Conservation (phyloP, 116 monocot species). For the Iris pallida region DNA sequence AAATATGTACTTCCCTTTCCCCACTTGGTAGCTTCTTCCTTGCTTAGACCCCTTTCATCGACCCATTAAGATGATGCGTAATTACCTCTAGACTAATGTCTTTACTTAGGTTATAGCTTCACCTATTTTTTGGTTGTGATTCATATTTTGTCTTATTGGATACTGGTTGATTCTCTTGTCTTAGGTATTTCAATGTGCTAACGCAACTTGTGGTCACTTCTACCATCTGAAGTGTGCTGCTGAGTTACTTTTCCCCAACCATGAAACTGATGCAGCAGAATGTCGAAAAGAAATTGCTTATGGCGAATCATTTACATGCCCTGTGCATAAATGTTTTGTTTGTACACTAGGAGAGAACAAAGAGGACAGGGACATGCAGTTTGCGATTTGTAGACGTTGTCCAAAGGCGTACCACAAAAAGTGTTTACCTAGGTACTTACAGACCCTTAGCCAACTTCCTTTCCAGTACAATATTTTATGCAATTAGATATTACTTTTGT, state of each 20-base stretch:
- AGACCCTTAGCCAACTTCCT: neutral
- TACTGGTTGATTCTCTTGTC: neutral
- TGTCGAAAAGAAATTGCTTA: conserved; percentile 22
- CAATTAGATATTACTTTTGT: no score
- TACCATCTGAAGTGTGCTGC: conserved; percentile 58
- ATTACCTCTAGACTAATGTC: neutral
- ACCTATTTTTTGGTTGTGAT: neutral
- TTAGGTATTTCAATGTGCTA: conserved; percentile 43
- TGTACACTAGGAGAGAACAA: conserved; percentile 45
- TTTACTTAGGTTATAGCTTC: neutral
- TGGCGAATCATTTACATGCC: conserved; percentile 42
- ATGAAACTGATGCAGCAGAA: conserved; percentile 32
- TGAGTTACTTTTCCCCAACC: conserved; percentile 18
- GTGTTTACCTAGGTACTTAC: conserved; percentile 38
- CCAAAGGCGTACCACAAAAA: conserved; percentile 50
- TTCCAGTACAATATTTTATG: neutral
- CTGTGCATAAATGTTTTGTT: conserved; percentile 38
- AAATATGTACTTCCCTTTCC: no score
- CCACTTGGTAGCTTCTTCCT: neutral
- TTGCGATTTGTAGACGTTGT: conserved; percentile 55
- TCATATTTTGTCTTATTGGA: neutral
- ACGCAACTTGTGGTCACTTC: conserved; percentile 54
- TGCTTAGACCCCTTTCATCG: neutral
- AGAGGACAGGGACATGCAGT: conserved; percentile 29
- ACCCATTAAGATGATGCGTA: neutral